A percentile compares a stretch with the other conserved stretches of the same genome.
phyloP scores from a whole-genome alignment of 2,329 filamentous ascomycete genomes.

The Reticulascus tulasneorum region DNA sequence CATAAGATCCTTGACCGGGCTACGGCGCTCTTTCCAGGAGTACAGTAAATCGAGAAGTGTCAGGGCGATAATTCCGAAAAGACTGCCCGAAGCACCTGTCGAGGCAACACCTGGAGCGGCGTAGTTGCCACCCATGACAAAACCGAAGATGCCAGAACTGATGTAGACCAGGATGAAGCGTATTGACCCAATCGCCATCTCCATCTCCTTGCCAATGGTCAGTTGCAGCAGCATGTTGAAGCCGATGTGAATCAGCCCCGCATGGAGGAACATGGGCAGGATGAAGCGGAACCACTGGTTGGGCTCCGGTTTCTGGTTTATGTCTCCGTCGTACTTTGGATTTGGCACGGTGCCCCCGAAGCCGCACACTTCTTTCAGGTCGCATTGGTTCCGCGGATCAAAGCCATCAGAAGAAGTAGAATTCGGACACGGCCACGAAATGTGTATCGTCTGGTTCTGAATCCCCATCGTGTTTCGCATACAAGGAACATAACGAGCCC shows the following conservation, averaged over 20 bases:
- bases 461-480: conserved; percentile 80
- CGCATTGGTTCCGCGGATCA: conserved; percentile 54
- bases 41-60: conserved; percentile 87
- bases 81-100: conserved; percentile 80
- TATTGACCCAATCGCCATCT: conserved; percentile 80
- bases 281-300: conserved; percentile 99
- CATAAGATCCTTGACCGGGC: conserved; percentile 76
- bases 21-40: conserved; percentile 77
- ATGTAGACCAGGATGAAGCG: conserved; percentile 90
- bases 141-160: conserved; percentile 88
- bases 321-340: conserved; percentile 54
- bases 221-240: conserved; percentile 94
- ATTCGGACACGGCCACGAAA: conserved; percentile 78
- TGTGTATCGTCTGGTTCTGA: conserved; percentile 44
- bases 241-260: conserved; percentile 87
- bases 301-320: conserved; percentile 56
- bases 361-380: conserved; percentile 77
- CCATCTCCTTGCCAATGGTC: conserved; percentile 88
- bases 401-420: conserved; percentile 57
- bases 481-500: conserved; percentile 84
- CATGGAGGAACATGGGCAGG: conserved; percentile 90
- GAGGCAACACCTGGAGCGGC: conserved; percentile 77
- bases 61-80: conserved; percentile 90
- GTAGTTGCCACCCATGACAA: conserved; percentile 91
- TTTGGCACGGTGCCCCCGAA: conserved; percentile 74